A percentile compares a stretch with the other conserved stretches of the same genome.
Conservation (phyloP, 177 flowering plant genomes). For the Telopea speciosissima region DNA sequence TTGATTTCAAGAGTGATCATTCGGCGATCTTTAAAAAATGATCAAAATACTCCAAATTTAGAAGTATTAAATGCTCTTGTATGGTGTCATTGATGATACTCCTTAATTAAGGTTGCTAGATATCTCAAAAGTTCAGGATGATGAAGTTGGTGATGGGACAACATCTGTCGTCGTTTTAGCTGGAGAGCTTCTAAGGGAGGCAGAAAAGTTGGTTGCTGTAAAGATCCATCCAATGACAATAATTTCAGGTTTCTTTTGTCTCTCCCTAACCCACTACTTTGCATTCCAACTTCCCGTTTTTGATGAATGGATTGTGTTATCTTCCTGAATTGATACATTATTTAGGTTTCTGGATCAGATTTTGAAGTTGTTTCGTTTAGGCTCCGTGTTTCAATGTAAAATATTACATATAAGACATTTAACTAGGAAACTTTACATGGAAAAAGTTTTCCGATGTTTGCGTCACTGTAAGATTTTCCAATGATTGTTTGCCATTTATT, state of each 20-base stretch:
- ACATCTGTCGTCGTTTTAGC: constrained; percentile 98
- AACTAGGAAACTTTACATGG: no score
- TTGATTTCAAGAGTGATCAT: not conserved
- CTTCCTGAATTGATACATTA: no score
- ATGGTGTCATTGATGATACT: not conserved
- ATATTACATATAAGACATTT: no score
- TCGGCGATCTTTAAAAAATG: not conserved
- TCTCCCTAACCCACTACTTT: no score
- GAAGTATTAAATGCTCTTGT: not conserved
- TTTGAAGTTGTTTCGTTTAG: not conserved
- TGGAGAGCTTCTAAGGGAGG: constrained; percentile 93
- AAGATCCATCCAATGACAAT: constrained; percentile 99
- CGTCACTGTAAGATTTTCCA: no score
- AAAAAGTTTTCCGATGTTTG: no score
- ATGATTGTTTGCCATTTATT: no score
- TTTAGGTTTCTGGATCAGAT: no score
- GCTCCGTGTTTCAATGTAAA: no score
- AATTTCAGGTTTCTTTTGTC: constrained; percentile 53
- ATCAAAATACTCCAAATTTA: not conserved
- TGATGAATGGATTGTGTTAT: no score
- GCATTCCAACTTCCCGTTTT: no score
- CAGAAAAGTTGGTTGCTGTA: constrained; percentile 76
- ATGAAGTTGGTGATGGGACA: constrained; percentile 99
- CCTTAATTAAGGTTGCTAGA: constrained; percentile 46
- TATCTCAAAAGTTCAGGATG: constrained; percentile 98